Conservation (phyloP, 352 stramenopile species). For the Blastocystis sp. region DNA sequence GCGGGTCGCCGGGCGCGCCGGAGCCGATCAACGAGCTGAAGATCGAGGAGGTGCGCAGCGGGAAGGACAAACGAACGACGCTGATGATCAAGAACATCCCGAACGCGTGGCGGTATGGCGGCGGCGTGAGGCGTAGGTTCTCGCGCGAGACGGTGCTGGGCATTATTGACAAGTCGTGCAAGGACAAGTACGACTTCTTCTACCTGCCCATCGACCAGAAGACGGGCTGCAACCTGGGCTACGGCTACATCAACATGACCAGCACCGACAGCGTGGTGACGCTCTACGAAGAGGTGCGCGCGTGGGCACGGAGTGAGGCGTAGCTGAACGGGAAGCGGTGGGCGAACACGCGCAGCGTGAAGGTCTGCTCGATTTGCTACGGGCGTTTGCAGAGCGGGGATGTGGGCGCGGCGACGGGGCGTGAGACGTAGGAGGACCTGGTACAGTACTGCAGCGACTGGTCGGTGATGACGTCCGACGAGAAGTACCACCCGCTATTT, state of each 20-base stretch:
- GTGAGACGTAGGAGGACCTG: constrained; percentile 47
- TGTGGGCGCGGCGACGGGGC: neutral
- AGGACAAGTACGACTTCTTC: constrained; percentile 94
- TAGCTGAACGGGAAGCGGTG: constrained; percentile 75
- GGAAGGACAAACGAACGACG: constrained; percentile 89
- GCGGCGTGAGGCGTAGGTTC: constrained; percentile 33
- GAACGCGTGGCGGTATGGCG: constrained; percentile 90
- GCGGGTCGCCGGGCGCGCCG: neutral
- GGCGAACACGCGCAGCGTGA: constrained; percentile 98
- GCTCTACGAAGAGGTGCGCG: constrained; percentile 38
- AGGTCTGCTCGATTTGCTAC: constrained; percentile 97
- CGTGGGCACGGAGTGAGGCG: neutral
- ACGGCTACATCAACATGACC: constrained; percentile 99
- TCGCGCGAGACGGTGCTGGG: constrained; percentile 93
- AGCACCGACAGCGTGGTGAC: constrained; percentile 72
- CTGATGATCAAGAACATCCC: constrained; percentile 99
- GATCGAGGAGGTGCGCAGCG: constrained; percentile 71
- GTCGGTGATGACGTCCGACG: constrained; percentile 65
- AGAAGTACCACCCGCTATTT: constrained; percentile 67
- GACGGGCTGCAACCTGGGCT: constrained; percentile 99
- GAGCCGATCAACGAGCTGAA: constrained; percentile 20
- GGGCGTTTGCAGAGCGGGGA: constrained; percentile 82
- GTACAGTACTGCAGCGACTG: constrained; percentile 67
- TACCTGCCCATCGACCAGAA: constrained; percentile 99
- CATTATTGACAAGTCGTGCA: constrained; percentile 88